Conservation (phyloP, 2,329 filamentous ascomycete genomes). For the Stenocarpella maydis region DNA sequence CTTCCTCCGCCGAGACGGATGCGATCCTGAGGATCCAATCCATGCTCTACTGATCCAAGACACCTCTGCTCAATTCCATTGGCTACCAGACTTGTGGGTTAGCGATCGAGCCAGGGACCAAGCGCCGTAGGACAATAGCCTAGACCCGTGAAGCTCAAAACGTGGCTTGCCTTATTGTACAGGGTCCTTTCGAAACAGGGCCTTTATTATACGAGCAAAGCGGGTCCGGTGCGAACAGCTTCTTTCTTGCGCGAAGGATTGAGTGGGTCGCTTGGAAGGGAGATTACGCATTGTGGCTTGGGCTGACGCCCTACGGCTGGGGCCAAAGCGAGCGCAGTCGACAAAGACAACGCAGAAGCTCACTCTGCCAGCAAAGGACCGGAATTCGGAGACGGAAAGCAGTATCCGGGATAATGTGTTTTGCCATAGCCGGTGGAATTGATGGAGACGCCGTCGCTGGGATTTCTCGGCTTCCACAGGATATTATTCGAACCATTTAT, state of each 20-base stretch:
- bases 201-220: not conserved
- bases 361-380: not conserved
- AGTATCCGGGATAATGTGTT: not conserved
- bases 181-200: not conserved
- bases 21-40: conserved; percentile 13
- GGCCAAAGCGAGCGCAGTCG: not conserved
- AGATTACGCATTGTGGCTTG: conserved; percentile 23
- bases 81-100: not conserved
- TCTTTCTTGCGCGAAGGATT: conserved; percentile 3
- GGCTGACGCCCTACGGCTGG: not conserved
- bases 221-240: conserved; percentile 10
- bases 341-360: not conserved
- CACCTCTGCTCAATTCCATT: not conserved
- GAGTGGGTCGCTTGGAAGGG: not conserved
- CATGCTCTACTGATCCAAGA: not conserved
- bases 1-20: not conserved
- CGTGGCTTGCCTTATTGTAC: not conserved
- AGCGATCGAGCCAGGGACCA: not conserved
- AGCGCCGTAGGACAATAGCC: not conserved
- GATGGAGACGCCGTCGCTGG: no score
- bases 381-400: not conserved
- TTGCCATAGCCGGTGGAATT: no score
- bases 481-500: no score
- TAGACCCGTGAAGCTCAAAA: not conserved
- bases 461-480: no score